Evolutionary conservation across 768 basidiomycete genomes (phyloP), one percentile per base, ranked within the genome.

Genomic region (Scleroderma citrinum): DNA sequence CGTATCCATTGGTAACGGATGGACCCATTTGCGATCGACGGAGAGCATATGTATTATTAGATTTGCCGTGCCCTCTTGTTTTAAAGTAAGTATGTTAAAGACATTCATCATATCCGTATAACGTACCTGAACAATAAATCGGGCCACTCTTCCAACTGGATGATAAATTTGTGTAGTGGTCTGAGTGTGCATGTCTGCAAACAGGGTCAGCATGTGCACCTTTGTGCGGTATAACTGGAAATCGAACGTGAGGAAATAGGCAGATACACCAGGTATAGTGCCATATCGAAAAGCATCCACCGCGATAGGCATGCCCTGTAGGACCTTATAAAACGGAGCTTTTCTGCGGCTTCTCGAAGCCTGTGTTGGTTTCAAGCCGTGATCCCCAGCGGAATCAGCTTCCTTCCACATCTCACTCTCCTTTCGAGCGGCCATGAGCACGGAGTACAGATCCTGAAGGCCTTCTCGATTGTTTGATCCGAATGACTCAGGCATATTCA

Each of bases 221-320:
- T 37, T 23, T 19, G 52, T 23, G 11, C 16, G n/a, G 24, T 11
- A 26, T 13, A n/a, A 19, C 24, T 21, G 12, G 39, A 34, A 35
- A 21, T 55, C 55, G 31, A 43, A 94, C 93, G 92, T 92, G 53
- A 97, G 67, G 57, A 96, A 92, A 65, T 97, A 97, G 0, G 93
- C 89, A 24, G 81, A 88, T 21, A 98, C 80, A 10, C 81, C 83
- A 5, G 94, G 93, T 43, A 99, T 93, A 23, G 76, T 74, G 6
- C 95, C 96, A 63, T 97, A 99, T 32, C 85, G 80, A 68, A 99
- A 99, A 2, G 94, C 96, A 62, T 99, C 96, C 1, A 99, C 96
- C 14, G 95, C 92, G 21, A 99, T 87, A 8, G 94, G 92, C 93
- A 98, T 96, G 1, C 96, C 95, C 58, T 91, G 87, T 56, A 98